Percentiles rank a stretch among this genome's conserved stretches.
Conservation (phyloP, 2,329 filamentous ascomycete genomes). For the Fusarium palustre region DNA sequence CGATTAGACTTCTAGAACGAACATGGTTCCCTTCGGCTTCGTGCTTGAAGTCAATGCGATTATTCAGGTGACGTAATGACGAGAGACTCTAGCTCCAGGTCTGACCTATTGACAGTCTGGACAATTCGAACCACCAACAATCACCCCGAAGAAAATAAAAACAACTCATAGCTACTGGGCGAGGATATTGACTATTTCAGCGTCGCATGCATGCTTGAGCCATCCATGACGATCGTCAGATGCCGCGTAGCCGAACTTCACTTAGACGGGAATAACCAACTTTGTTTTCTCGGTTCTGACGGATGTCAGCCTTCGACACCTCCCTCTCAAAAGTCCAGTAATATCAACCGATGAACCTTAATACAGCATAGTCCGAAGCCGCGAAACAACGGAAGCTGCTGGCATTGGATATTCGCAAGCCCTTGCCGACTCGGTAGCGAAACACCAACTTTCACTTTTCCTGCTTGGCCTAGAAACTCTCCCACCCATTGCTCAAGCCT, state of each 20-base stretch:
- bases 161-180: not conserved
- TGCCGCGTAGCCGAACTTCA: slow-evolving; percentile 10
- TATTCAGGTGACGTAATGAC: slow-evolving; percentile 3
- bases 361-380: not conserved
- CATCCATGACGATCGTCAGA: slow-evolving; percentile 10
- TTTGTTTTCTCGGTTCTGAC: slow-evolving; percentile 24
- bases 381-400: not conserved
- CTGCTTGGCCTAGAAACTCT: not conserved
- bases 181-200: not conserved
- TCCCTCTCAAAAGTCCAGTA: not conserved
- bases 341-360: not conserved
- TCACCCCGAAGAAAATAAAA: not conserved
- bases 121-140: not conserved
- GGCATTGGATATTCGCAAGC: not conserved
- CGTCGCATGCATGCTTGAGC: not conserved
- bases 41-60: not conserved
- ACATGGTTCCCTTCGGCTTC: not conserved
- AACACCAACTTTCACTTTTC: not conserved
- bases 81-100: not conserved
- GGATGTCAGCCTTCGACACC: slow-evolving; percentile 21
- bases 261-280: slow-evolving; percentile 14
- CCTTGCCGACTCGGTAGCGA: slow-evolving; percentile 9
- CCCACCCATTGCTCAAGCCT: not conserved
- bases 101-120: not conserved
- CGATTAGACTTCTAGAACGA: slow-evolving; percentile 1